These are phyloP conservation scores for Odonthalia washingtoniensis DNA, from an alignment of 31 red algal species.

Conservation along the genomic window DNA sequence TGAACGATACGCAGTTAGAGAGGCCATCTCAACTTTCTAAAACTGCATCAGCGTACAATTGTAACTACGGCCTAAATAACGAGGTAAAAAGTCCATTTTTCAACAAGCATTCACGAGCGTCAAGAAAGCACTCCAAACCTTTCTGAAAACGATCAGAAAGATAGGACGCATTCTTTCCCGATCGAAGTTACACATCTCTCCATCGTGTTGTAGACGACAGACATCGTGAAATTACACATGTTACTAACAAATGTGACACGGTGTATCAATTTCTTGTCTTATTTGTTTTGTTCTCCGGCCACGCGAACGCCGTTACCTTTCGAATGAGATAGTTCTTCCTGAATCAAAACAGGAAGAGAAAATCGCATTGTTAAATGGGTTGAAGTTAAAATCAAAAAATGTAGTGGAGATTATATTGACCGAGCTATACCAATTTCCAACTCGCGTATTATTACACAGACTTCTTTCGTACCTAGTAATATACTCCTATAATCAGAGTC, in stretches of 20 bases:
- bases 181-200: neutral
- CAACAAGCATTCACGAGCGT: neutral
- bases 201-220: neutral
- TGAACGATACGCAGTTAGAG: neutral
- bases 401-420: too few species aligned
- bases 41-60: neutral
- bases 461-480: neutral
- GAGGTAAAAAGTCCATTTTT: neutral
- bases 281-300: conserved; percentile 9
- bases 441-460: too few species aligned
- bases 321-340: neutral
- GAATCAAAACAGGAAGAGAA: conserved; percentile 2
- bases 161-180: neutral
- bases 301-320: neutral
- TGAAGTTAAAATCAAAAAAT: neutral
- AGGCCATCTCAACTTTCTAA: neutral
- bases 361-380: neutral
- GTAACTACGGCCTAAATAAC: neutral
- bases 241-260: neutral
- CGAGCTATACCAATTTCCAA: neutral
- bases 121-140: conserved; percentile 1
- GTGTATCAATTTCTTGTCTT: neutral
- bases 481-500: too few species aligned
- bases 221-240: neutral
- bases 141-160: conserved; percentile 15